These are phyloP conservation scores for Harringtonia aguacate DNA, from an alignment of 2,329 filamentous ascomycete genomes.

Conservation along the genomic window DNA sequence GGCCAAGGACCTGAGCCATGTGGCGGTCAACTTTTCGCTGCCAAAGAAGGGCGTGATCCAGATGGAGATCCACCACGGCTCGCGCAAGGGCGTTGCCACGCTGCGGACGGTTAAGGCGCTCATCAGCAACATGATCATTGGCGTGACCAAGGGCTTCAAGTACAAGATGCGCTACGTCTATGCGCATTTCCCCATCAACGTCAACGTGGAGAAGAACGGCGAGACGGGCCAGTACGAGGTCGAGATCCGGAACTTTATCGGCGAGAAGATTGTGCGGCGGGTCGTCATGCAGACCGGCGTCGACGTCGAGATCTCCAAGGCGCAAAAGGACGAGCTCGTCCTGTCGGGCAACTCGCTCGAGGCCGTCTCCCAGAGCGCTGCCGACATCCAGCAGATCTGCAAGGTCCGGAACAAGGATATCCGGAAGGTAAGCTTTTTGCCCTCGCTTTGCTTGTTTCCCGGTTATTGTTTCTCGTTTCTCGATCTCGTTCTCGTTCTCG, in stretches of 20 bases:
- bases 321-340: slow-evolving; percentile 96
- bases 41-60: slow-evolving; percentile 79
- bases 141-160: slow-evolving; percentile 98
- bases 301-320: slow-evolving; percentile 78
- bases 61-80: slow-evolving; percentile 98
- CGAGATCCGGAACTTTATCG: slow-evolving; percentile 99
- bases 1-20: slow-evolving; percentile 89
- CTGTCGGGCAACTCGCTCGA: slow-evolving; percentile 91
- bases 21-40: slow-evolving; percentile 90
- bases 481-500: background rate
- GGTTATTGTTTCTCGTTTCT: background rate
- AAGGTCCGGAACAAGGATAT: slow-evolving; percentile 99
- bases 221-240: slow-evolving; percentile 84
- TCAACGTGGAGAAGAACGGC: slow-evolving; percentile 94
- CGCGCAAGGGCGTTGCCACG: slow-evolving; percentile 94
- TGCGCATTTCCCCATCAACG: slow-evolving; percentile 99
- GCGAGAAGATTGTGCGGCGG: slow-evolving; percentile 97
- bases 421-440: slow-evolving; percentile 60
- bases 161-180: slow-evolving; percentile 99
- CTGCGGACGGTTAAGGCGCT: slow-evolving; percentile 96
- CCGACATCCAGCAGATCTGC: slow-evolving; percentile 99
- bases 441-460: background rate
- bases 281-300: slow-evolving; percentile 86
- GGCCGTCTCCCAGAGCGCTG: slow-evolving; percentile 93
- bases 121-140: slow-evolving; percentile 98